These are phyloP conservation scores for Spathaspora gorwiae DNA, from an alignment of 805 yeast genomes.

Conservation along the genomic window DNA sequence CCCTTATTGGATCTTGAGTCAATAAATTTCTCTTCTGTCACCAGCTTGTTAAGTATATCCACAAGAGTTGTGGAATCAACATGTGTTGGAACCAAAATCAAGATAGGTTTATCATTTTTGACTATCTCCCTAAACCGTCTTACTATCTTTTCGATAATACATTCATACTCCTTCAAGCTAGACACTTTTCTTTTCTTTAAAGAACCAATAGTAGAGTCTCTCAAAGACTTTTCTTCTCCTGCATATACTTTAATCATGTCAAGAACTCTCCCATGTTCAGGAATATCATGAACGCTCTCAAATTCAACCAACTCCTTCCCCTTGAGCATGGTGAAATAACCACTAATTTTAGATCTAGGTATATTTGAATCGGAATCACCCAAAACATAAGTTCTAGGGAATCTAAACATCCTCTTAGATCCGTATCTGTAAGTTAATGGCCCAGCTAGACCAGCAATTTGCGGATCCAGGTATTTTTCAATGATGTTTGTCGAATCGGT, in stretches of 20 bases:
- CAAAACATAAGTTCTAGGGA: too few species aligned
- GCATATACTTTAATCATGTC: neutral
- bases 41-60: neutral
- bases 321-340: slow-evolving; percentile 1
- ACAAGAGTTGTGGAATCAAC: slow-evolving; percentile 3
- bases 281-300: neutral
- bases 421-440: too few species aligned
- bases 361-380: too few species aligned
- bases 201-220: neutral
- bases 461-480: too few species aligned
- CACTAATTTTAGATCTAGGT: neutral
- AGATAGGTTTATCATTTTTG: slow-evolving; percentile 6
- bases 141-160: neutral
- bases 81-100: slow-evolving; percentile 16
- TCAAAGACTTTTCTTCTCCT: neutral
- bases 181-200: neutral
- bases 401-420: too few species aligned
- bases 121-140: neutral
- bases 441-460: too few species aligned
- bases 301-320: neutral
- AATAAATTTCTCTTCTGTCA: neutral
- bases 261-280: neutral
- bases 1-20: neutral
- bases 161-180: neutral
- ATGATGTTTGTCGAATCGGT: too few species aligned